phyloP scores from a whole-genome alignment of 768 basidiomycete genomes.

The Gymnopilus dilepis region DNA sequence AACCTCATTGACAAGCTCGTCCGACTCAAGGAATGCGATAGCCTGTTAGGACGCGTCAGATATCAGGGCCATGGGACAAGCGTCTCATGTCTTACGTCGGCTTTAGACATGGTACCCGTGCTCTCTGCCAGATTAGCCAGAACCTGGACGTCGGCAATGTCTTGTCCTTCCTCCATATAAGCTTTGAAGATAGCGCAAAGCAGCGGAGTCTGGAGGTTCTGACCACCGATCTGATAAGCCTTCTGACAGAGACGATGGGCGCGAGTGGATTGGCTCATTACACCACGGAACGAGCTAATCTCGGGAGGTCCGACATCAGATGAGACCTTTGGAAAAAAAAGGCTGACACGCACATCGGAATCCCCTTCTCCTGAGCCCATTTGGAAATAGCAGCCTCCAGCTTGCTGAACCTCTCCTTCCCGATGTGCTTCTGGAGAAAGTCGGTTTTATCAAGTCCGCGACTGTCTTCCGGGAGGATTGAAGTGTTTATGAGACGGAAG shows the following conservation, averaged over 20 bases:
- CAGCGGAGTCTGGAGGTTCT: constrained; percentile 59
- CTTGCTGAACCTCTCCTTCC: constrained; percentile 51
- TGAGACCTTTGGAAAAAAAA: not conserved
- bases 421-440: constrained; percentile 53
- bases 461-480: constrained; percentile 40
- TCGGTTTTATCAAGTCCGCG: constrained; percentile 45
- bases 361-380: constrained; percentile 60
- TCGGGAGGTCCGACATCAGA: not conserved
- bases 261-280: constrained; percentile 65
- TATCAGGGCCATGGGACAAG: not conserved
- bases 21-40: constrained; percentile 63
- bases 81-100: constrained; percentile 50
- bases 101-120: constrained; percentile 59
- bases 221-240: constrained; percentile 67
- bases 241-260: constrained; percentile 77
- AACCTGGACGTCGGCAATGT: constrained; percentile 62
- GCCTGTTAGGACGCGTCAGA: constrained; percentile 45
- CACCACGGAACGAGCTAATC: constrained; percentile 60
- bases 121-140: constrained; percentile 64
- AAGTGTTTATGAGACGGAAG: constrained; percentile 50
- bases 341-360: constrained; percentile 52
- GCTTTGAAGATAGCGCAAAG: constrained; percentile 67
- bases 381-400: constrained; percentile 50
- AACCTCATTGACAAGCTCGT: constrained; percentile 70
- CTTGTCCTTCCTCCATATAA: constrained; percentile 66